Conservation (phyloP, 768 basidiomycete genomes). For the Naematelia aurantialba region DNA sequence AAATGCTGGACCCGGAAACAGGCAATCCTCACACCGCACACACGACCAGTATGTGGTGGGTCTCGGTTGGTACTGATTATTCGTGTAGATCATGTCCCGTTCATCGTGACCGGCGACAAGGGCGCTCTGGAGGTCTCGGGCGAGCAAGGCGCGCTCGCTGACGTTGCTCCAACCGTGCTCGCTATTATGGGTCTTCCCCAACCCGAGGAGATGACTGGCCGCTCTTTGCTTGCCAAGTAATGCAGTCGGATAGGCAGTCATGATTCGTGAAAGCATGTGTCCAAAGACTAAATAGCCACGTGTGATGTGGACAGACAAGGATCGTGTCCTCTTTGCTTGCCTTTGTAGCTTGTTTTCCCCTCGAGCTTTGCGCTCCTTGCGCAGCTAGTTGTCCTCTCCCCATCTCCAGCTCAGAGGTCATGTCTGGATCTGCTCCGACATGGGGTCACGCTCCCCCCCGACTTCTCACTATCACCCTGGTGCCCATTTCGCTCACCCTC, state of each 20-base stretch:
- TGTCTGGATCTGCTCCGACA: background rate
- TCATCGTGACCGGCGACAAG: constrained; percentile 70
- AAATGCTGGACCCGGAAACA: constrained; percentile 80
- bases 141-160: constrained; percentile 74
- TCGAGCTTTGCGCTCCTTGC: background rate
- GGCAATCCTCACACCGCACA: constrained; percentile 73
- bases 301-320: background rate
- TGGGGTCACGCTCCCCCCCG: constrained; percentile 33
- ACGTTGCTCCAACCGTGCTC: constrained; percentile 85
- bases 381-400: background rate
- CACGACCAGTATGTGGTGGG: constrained; percentile 41
- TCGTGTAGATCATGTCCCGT: constrained; percentile 71
- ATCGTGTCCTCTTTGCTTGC: background rate
- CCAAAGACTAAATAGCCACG: background rate
- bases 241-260: constrained; percentile 1
- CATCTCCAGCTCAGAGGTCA: background rate
- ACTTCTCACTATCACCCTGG: constrained; percentile 25
- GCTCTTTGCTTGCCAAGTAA: constrained; percentile 55
- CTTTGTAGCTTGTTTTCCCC: too few relatives aligned
- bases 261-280: background rate
- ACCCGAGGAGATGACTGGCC: constrained; percentile 66
- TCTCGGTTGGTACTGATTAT: constrained; percentile 10
- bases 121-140: constrained; percentile 56
- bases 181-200: constrained; percentile 69
- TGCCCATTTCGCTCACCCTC: constrained; percentile 37